These are phyloP conservation scores for Aspergillus mulundensis DNA, from an alignment of 495 filamentous ascomycete genomes.

Conservation along the genomic window DNA sequence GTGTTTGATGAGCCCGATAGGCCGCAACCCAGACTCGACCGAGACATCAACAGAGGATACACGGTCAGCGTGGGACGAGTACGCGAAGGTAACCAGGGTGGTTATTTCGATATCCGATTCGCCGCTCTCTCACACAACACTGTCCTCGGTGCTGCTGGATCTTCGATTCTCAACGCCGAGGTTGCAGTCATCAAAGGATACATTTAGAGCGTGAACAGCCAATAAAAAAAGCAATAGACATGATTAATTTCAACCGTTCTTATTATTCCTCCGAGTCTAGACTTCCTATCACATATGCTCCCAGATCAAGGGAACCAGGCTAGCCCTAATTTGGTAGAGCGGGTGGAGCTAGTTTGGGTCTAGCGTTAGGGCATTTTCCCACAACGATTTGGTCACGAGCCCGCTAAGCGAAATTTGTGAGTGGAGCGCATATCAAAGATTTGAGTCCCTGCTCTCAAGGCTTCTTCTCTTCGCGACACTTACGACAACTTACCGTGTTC, in stretches of 20 bases:
- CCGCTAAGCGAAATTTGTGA: conserved; percentile 37
- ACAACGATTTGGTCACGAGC: conserved; percentile 16
- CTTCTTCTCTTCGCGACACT: conserved; percentile 31
- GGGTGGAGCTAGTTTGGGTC: conserved; percentile 14
- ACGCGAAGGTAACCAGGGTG: conserved; percentile 63
- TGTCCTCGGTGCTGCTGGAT: conserved; percentile 91
- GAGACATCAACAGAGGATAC: conserved; percentile 70
- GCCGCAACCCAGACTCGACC: conserved; percentile 80
- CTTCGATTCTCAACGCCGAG: conserved; percentile 91
- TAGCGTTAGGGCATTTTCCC: conserved; percentile 35
- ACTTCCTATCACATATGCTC: no score
- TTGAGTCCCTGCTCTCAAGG: conserved; percentile 10
- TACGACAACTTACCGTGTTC: conserved; percentile 38
- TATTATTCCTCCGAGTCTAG: neutral
- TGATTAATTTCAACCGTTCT: neutral
- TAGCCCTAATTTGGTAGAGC: neutral
- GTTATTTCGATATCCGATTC: conserved; percentile 79
- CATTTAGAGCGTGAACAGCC: conserved; percentile 47
- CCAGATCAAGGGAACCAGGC: neutral
- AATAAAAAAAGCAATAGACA: conserved; percentile 13
- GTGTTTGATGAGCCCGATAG: conserved; percentile 78
- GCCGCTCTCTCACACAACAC: conserved; percentile 83
- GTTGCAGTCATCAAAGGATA: conserved; percentile 87
- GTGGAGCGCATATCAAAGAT: conserved; percentile 26
- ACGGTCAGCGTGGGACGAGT: conserved; percentile 78